Conservation (phyloP, 768 basidiomycete species). For the Serendipita sp. region DNA sequence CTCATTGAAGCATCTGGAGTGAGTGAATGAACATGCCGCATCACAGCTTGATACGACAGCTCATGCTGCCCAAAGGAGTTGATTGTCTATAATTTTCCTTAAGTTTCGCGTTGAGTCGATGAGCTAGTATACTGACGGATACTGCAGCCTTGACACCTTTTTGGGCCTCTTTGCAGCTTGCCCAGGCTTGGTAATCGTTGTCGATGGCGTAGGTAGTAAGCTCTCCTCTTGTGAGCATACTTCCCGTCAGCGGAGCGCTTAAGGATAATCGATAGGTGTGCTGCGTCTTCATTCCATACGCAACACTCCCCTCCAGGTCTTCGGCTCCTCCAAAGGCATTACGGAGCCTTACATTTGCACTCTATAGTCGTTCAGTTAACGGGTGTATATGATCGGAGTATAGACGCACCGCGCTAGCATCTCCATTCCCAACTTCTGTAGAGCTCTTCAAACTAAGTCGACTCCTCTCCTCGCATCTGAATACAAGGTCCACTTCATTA, state of each 20-base stretch:
- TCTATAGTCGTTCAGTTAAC: slow-evolving; percentile 25
- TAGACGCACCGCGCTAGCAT: slow-evolving; percentile 75
- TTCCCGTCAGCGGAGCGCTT: slow-evolving; percentile 38
- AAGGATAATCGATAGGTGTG: slow-evolving; percentile 62
- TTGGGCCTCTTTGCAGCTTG: slow-evolving; percentile 48
- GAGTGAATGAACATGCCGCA: slow-evolving; percentile 58
- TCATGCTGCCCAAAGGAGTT: slow-evolving; percentile 37
- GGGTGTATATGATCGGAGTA: slow-evolving; percentile 8
- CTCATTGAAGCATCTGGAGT: slow-evolving; percentile 66
- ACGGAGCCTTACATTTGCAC: slow-evolving; percentile 59
- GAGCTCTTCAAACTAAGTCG: slow-evolving; percentile 62
- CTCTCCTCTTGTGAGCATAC: slow-evolving; percentile 53
- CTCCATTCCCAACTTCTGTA: slow-evolving; percentile 85
- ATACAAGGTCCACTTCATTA: slow-evolving; percentile 63
- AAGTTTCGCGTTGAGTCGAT: not conserved
- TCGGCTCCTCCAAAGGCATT: slow-evolving; percentile 91
- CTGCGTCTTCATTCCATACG: slow-evolving; percentile 75
- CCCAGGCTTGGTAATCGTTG: slow-evolving; percentile 63
- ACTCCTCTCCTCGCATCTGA: slow-evolving; percentile 50
- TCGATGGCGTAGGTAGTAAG: slow-evolving; percentile 57
- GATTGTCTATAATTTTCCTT: not conserved
- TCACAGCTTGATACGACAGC: slow-evolving; percentile 64
- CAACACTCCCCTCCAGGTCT: slow-evolving; percentile 61
- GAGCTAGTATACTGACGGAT: slow-evolving; percentile 39
- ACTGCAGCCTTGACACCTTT: slow-evolving; percentile 50